A percentile compares a stretch with the other conserved stretches of the same genome.
Conservation (phyloP, 208 protist species). For the Wallacemonas collosoma region DNA sequence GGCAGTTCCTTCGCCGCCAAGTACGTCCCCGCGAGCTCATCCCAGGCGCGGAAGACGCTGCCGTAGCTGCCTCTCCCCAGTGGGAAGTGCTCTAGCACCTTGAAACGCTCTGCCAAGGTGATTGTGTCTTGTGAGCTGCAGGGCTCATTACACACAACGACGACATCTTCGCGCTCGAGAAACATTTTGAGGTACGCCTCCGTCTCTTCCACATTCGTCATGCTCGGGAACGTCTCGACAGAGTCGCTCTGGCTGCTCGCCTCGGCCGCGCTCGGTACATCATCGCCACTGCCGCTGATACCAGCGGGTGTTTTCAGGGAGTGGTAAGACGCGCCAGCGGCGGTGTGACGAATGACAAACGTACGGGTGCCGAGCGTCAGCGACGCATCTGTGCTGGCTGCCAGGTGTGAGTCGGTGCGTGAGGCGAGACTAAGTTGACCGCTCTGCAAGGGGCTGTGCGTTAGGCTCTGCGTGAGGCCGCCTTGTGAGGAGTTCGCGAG, state of each 20-base stretch:
- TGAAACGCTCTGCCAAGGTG: constrained; percentile 54
- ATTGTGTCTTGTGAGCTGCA: constrained; percentile 41
- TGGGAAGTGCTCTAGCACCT: constrained; percentile 35
- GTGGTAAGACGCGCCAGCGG: neutral
- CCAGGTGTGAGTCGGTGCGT: neutral
- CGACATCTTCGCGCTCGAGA: constrained; percentile 44
- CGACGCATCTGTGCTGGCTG: constrained; percentile 1
- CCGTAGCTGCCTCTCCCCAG: constrained; percentile 58
- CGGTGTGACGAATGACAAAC: neutral
- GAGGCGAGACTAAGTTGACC: neutral
- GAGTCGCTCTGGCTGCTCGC: neutral
- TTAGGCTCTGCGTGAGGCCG: constrained; percentile 1
- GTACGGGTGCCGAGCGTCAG: constrained; percentile 10
- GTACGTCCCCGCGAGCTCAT: constrained; percentile 55
- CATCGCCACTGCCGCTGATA: neutral
- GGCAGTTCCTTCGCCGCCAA: constrained; percentile 72
- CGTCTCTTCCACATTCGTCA: neutral
- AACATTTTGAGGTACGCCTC: constrained; percentile 22
- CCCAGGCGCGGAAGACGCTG: constrained; percentile 61
- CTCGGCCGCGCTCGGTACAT: neutral
- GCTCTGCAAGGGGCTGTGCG: neutral
- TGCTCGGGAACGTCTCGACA: constrained; percentile 3
- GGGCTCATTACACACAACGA: constrained; percentile 66
- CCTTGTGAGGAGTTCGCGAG: constrained; percentile 2
- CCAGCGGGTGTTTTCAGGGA: neutral